Evolutionary conservation across 257 asterid genomes (phyloP), one percentile per base, ranked within the genome.

Genomic region (Knoxia roxburghii): DNA sequence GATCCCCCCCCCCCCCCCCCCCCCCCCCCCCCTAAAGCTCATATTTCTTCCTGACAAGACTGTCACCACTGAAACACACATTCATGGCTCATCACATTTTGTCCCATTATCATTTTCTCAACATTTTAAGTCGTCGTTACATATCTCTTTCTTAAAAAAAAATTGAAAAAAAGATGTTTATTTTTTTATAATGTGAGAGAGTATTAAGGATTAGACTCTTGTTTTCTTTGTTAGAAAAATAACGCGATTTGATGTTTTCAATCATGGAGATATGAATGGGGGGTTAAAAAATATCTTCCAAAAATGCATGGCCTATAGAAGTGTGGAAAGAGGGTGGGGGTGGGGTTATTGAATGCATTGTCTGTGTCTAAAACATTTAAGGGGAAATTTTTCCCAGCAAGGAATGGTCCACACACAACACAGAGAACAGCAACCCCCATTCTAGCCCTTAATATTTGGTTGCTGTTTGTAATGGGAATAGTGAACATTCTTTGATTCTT

Each of bases 321-420:
- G n/a, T n/a, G n/a, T n/a, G n/a, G n/a, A n/a, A 10, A 10, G 11
- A 12, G 14, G 6, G 5, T 10, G 15, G 10, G 14, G 14, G 15
- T 1, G 10, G 10, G 15, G 50, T 1, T 54, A 41, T 60, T 68
- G 27, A 66, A 57, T 63, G 43, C 80, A 76, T 71, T 64, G 66
- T 74, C 70, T 14, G 68, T 64, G 66, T 74, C 70, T 14, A 71
- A 78, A 73, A 81, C 62, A 64, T 41, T 48, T 17, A 68, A 68
- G 41, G 59, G 69, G 68, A 58, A 59, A 9, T 27, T n/a, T 54
- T 63, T 9, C 68, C 56, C 65, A 64, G 59, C 12, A 69, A 55
- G 61, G 70, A 73, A 61, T 73, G 86, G 83, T 71, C 83, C 88
- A 82, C 83, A 75, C 57, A 63, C 59, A 65, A 58, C 37, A n/a